Base-by-base conservation (phyloP, 352 stramenopile genomes). In the Phytophthora pseudosyringae region DNA sequence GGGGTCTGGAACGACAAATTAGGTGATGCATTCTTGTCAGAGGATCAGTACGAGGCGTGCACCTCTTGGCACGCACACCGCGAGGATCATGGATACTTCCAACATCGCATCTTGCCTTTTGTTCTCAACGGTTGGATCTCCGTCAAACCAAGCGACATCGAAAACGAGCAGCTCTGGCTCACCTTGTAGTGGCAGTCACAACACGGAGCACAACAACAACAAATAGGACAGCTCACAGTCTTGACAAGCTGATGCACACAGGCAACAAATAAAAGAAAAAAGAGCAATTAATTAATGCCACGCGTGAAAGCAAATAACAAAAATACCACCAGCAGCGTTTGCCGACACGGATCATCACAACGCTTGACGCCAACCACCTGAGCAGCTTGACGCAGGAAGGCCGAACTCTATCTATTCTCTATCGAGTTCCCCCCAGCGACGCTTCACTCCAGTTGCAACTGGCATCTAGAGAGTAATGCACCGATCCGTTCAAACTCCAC, bases 11-110 rank as follows among this genome's bases (percentile, higher is more conserved):
- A 54, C 18, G 49, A 48, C 15, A 67, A 41, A 32, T 41, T 67
- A 3, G 15, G 35, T 3, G 45, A 61, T 1, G 29, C 68, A 0
- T 89, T 88, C 36, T 40, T 90, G 11, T 67, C 64, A 0, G 25
- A 65, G 4, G 63, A 78, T 11, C 79, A 90, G 18, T 82, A 63
- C 33, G 58, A 64, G 0, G 69, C 74, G 0, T 89, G 81, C 18
- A 69, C 64, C 16, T 54, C 59, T 15, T 68, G 57, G 47, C 58
- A 71, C 26, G 6, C 29, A 31, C 44, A 53, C 18, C 46, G 43
- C 16, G 41, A 57, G 7, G 50, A 73, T 18, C 39, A 61, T 12
- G 29, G 41, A 2, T 73, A 66, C 13, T 73, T 73, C 40, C 38
- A 60, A 25, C 51, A 50, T n/a, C 38, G 21, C 18, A 59, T 73